phyloP scores from a whole-genome alignment of 2,329 filamentous ascomycete species.

The Ambrosiella xylebori region DNA sequence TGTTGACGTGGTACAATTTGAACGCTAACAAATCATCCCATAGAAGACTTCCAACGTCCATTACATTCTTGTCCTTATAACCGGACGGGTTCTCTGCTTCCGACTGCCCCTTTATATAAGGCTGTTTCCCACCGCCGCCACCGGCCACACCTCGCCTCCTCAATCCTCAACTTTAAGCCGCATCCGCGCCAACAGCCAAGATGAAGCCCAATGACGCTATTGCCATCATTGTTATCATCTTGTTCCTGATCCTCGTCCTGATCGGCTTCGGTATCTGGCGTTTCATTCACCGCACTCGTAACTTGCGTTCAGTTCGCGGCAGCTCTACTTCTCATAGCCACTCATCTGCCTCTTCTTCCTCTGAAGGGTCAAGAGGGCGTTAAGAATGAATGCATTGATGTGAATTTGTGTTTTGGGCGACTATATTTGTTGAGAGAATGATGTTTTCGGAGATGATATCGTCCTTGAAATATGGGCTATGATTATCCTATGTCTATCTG shows the following conservation, averaged over 20 bases:
- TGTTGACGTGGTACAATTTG: too few species aligned
- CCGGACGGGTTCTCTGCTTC: too few species aligned
- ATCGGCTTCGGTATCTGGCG: slow-evolving; percentile 48
- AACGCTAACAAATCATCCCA: too few species aligned
- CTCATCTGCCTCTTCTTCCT: background rate
- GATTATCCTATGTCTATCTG: background rate
- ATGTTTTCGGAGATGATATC: background rate
- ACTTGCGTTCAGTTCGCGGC: background rate
- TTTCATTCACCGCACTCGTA: slow-evolving; percentile 28
- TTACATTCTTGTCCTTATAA: too few species aligned
- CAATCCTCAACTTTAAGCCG: background rate
- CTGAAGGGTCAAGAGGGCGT: background rate
- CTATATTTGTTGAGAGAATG: background rate
- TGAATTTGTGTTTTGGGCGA: background rate
- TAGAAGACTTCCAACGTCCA: too few species aligned
- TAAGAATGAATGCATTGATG: background rate
- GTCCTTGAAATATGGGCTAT: background rate
- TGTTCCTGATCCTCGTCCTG: slow-evolving; percentile 43
- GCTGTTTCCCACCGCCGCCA: background rate
- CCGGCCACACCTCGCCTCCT: background rate
- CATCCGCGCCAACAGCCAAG: background rate
- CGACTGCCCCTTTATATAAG: too few species aligned
- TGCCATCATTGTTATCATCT: slow-evolving; percentile 49
- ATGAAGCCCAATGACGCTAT: slow-evolving; percentile 50
- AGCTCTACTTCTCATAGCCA: background rate